phyloP scores from a whole-genome alignment of 306 rosid genomes.

The Ceratonia siliqua region DNA sequence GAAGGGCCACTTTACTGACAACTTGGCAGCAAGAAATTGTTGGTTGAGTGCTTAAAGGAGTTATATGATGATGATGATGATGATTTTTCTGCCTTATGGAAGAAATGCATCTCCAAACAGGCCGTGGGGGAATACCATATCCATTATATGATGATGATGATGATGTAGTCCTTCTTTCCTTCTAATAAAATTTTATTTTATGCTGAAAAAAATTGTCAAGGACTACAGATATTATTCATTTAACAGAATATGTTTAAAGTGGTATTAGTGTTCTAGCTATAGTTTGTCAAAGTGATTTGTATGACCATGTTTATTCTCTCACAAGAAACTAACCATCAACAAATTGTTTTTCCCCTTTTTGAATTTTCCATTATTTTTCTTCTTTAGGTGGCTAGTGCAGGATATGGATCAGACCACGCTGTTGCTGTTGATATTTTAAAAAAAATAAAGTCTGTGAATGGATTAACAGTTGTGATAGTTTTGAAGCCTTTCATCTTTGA shows the following conservation, averaged over 20 bases:
- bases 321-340: background rate
- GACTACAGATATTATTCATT: too few relatives aligned
- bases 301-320: background rate
- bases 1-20: too few relatives aligned
- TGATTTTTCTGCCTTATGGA: too few relatives aligned
- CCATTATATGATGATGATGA: too few relatives aligned
- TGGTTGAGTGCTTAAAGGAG: too few relatives aligned
- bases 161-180: too few relatives aligned
- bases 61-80: too few relatives aligned
- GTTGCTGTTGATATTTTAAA: constrained; percentile 65
- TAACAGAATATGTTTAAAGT: background rate
- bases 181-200: too few relatives aligned
- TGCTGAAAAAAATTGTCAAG: too few relatives aligned
- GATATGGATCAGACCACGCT: constrained; percentile 73
- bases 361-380: background rate
- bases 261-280: constrained; percentile 13
- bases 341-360: background rate
- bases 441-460: constrained; percentile 64
- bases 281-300: constrained; percentile 12
- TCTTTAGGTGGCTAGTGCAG: constrained; percentile 92
- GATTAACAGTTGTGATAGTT: constrained; percentile 66
- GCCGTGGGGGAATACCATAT: too few relatives aligned
- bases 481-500: constrained; percentile 94
- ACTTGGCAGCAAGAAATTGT: too few relatives aligned
- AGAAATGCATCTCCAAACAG: too few relatives aligned